Base-by-base conservation (phyloP, 2,329 filamentous ascomycete genomes). In the Hypoxylon sp. region DNA sequence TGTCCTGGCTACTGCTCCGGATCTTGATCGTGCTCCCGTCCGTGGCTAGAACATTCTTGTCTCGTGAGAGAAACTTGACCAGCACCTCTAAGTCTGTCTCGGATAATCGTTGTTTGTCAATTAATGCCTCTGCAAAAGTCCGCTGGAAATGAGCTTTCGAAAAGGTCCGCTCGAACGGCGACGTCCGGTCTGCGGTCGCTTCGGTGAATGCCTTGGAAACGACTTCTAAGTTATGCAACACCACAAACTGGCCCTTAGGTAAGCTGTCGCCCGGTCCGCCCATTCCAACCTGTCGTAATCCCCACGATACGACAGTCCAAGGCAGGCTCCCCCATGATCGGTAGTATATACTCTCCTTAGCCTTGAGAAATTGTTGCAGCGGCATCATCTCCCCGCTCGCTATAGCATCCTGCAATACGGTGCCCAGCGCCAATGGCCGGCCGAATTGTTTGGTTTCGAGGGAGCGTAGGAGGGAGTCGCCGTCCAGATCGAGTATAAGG, bases 381-480 rank as follows among this genome's bases (percentile, higher is more conserved):
- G 91, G 88, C 11, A 97, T 83, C 78, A 97, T 87, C 48, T 91
- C 89, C 50, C 86, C 89, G 46, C 85, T 87, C 56, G 86, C 83
- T 0, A 96, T 81, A 0, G 92, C 92, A 74, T 98, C 95, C 30
- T 82, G 81, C 52, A 98, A 83, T 4, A 94, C 96, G 2, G 90
- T 88, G 0, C 91, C 91, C 0, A 99, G 82, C 2, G 92, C 93
- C 9, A 95, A 85, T 1, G 96, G 96, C 49, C 90, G 87, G 1
- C 96, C 96, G 79, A 89, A 94, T 73, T 95, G 90, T 48, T 89
- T 89, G 52, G 86, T 92, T 71, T 94, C 90, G 58, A 99, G 83
- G 36, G 89, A 88, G 23, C 88, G 86, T 21, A 92, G 82, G 1
- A 99, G 85, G 30, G 87, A 84, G 36, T 92, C 88, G 73, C 59